phyloP scores from a whole-genome alignment of 2,329 filamentous ascomycete species.

The Hypocrella siamensis region DNA sequence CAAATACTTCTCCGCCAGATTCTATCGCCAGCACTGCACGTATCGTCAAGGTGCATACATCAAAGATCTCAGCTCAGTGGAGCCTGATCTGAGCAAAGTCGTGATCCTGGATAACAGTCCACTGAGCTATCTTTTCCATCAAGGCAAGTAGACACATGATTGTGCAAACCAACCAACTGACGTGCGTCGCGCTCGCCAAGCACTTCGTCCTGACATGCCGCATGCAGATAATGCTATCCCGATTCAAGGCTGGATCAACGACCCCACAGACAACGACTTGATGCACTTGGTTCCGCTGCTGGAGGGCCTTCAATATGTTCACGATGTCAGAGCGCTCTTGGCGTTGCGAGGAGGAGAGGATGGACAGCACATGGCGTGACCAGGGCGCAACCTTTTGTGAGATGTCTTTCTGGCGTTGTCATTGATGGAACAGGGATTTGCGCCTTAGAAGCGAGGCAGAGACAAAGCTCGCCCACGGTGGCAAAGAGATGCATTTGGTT shows the following conservation, averaged over 20 bases:
- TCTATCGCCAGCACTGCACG: constrained; percentile 95
- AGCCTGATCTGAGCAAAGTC: constrained; percentile 92
- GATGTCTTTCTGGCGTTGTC: constrained; percentile 4
- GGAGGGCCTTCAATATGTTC: constrained; percentile 90
- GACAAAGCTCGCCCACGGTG: too few relatives aligned
- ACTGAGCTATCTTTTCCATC: constrained; percentile 95
- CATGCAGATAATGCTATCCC: constrained; percentile 86
- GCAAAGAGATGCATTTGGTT: too few relatives aligned
- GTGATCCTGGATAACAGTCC: constrained; percentile 99
- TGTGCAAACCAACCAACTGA: too few relatives aligned
- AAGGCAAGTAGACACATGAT: too few relatives aligned
- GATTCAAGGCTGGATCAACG: constrained; percentile 98
- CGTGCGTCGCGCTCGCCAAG: too few relatives aligned
- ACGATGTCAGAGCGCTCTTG: constrained; percentile 81
- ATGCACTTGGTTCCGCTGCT: constrained; percentile 83
- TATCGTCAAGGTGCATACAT: constrained; percentile 93
- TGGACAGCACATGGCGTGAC: constrained; percentile 38
- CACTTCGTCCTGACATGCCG: background rate
- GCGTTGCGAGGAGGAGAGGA: constrained; percentile 78
- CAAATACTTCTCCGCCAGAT: constrained; percentile 87
- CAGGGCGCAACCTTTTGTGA: background rate
- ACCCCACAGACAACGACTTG: constrained; percentile 91
- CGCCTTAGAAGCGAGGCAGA: background rate
- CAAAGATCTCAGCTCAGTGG: constrained; percentile 90
- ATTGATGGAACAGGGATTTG: constrained; percentile 1